Percentiles rank a stretch among this genome's conserved stretches.
phyloP scores from a whole-genome alignment of 2,329 filamentous ascomycete species.

The Byssoonygena ceratinophila region DNA sequence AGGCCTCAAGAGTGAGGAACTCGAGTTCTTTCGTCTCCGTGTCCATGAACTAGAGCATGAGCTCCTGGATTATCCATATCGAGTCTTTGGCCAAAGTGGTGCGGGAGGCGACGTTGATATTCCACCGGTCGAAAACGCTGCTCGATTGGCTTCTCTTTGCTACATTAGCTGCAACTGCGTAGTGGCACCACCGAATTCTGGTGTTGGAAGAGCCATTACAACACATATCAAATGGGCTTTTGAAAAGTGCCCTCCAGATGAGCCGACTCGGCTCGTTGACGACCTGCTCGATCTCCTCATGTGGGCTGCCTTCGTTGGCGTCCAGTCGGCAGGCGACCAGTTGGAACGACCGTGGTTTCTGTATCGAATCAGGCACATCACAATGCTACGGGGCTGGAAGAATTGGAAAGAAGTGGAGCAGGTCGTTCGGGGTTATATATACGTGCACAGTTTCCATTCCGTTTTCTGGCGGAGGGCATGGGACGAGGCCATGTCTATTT shows the following conservation, averaged over 20 bases:
- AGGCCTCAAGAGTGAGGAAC: constrained; percentile 21
- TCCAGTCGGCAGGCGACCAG: constrained; percentile 25
- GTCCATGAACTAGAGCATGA: constrained; percentile 31
- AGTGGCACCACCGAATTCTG: constrained; percentile 26
- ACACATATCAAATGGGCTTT: constrained; percentile 23
- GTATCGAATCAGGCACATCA: constrained; percentile 21
- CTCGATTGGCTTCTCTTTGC: constrained; percentile 25
- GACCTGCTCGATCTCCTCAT: constrained; percentile 21
- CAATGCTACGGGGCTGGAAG: constrained; percentile 24
- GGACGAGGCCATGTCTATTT: constrained; percentile 22
- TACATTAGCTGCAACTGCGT: constrained; percentile 27
- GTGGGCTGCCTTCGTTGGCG: constrained; percentile 29
- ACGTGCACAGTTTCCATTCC: constrained; percentile 20
- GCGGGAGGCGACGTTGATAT: constrained; percentile 5
- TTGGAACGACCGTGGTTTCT: constrained; percentile 26
- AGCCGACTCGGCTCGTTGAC: constrained; percentile 16
- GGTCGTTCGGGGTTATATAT: constrained; percentile 24
- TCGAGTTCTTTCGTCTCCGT: constrained; percentile 27
- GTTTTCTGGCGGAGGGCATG: constrained; percentile 25
- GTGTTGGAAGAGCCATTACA: constrained; percentile 28
- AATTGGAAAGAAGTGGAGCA: constrained; percentile 24
- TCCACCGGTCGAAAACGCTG: constrained; percentile 24
- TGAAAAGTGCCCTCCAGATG: constrained; percentile 17
- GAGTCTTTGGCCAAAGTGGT: constrained; percentile 3
- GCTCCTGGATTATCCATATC: constrained; percentile 31